Evolutionary conservation across 2,329 filamentous ascomycete species (phyloP), one percentile per base, ranked within the genome.

Genomic region (Arthrobotrys megalospora): DNA sequence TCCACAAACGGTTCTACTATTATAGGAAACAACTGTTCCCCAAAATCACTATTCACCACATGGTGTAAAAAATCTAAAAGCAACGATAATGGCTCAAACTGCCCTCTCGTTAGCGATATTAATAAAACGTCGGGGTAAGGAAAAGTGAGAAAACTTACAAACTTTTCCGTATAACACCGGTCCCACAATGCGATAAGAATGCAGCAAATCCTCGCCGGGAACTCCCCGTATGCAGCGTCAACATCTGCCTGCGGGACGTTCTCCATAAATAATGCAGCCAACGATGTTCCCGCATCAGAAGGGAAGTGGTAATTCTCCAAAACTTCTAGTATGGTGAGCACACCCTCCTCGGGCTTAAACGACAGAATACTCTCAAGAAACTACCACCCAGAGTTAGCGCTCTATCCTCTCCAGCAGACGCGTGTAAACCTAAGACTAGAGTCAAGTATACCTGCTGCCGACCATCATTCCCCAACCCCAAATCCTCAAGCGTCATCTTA

Each of bases 151-250:
- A 11, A 6, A 64, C 76, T 55, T 47, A 79, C 76, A 73, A 72
- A 73, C 52, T 73, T 69, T 69, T 79, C 76, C 21, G 45, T 68
- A 36, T 72, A 72, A 67, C 76, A 79, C 52, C 68, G 68, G n/a
- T 73, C 53, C 76, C 76, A 79, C 63, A 79, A 64, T 7, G 67
- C 67, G 28, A 79, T 72, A 38, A 79, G 68, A 65, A 79, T 71
- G 11, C 63, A 47, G 28, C 76, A 73, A 8, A 79, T 43, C 34
- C 45, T 66, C 1, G 69, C 68, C 3, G 76, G 76, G 34, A 79
- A 79, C 28, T 79, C 62, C 2, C 68, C 62, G 28, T 79, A 69
- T 12, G 16, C 63, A 6, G 76, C 52, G 12, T 70, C 65, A 3
- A 62, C 43, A 5, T 73, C 69, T 11, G 66, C 65, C 16, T 72